phyloP scores from a whole-genome alignment of 2,329 filamentous ascomycete species.

The Botrytis aclada region DNA sequence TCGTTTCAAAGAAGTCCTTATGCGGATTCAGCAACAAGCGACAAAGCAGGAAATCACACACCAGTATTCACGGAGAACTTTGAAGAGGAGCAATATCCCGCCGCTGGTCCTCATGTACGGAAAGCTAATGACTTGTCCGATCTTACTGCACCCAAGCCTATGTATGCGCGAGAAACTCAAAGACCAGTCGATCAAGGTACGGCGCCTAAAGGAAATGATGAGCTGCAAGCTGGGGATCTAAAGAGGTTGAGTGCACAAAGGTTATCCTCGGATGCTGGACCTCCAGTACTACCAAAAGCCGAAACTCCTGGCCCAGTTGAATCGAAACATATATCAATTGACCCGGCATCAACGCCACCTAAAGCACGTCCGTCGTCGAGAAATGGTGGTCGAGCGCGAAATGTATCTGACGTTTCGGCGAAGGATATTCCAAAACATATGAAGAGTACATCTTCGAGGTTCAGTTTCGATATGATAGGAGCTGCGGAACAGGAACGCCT shows the following conservation, averaged over 20 bases:
- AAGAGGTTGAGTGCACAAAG: conserved; percentile 24
- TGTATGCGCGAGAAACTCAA: conserved; percentile 33
- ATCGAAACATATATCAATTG: conserved; percentile 31
- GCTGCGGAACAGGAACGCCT: conserved; percentile 65
- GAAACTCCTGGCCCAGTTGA: conserved; percentile 22
- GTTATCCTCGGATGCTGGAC: conserved; percentile 27
- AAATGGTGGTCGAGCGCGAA: conserved; percentile 44
- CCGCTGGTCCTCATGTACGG: conserved; percentile 37
- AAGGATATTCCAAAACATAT: conserved; percentile 56
- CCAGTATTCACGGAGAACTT: conserved; percentile 56
- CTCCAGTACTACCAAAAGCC: conserved; percentile 31
- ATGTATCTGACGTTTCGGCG: conserved; percentile 49
- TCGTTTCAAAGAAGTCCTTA: conserved; percentile 29
- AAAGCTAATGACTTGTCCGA: conserved; percentile 37
- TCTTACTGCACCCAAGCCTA: conserved; percentile 34
- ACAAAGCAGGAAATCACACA: conserved; percentile 45
- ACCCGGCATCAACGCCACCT: conserved; percentile 29
- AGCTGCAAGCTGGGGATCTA: conserved; percentile 24
- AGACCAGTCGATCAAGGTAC: conserved; percentile 26
- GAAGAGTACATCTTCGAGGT: conserved; percentile 75
- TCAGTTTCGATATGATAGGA: conserved; percentile 78
- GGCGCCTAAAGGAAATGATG: conserved; percentile 26
- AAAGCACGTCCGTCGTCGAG: conserved; percentile 27
- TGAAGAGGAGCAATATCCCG: conserved; percentile 45
- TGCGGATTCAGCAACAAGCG: conserved; percentile 16